Base-by-base conservation (phyloP, 176 grass and related monocot species). In the Zoysia japonica region DNA sequence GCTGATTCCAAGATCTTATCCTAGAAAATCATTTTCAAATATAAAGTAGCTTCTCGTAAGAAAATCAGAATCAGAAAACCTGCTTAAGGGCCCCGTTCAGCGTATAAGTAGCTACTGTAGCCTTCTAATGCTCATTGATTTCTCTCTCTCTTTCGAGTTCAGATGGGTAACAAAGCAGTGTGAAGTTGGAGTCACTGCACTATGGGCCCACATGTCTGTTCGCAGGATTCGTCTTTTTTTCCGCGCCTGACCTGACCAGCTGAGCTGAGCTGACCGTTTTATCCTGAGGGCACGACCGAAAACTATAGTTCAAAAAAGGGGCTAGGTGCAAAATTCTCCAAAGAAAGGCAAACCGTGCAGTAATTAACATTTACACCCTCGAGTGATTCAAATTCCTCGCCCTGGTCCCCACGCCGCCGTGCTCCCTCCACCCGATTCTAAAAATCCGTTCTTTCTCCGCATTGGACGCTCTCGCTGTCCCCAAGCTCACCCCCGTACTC, bases 401-500 rank as follows among this genome's bases (percentile, higher is more conserved):
- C 10, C 41, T 47, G 79, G 85, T 87, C 79, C 79, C 75, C 75
- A 69, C 44, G 5, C 3, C 3, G 28, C 46, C 47, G 67, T 7
- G 28, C 28, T 28, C 36, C 6, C 52, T 83, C 83, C 39, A 19
- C 7, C 67, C 9, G 54, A 50, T 35, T 65, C 50, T 40, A 79
- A 87, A 85, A 85, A 68, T 68, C 83, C 70, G 46, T 55, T 28
- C 43, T 67, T 61, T 35, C 50, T 56, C 3, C 2, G n/a, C 68
- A 3, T 48, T 39, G 68, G 63, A 72, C 59, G 78, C 46, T 83
- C 75, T 61, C 55, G 69, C 43, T 72, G 40, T 79, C 64, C 81
- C 42, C 74, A 80, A 76, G 77, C 82, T 63, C 59, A 15, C 67
- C 71, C 65, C 3, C 55, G 1, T 57, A 28, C 54, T 57, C 17